Percentiles rank a stretch among this genome's conserved stretches.
phyloP scores from a whole-genome alignment of 2,329 filamentous ascomycete genomes.

The Colletotrichum tofieldiae region DNA sequence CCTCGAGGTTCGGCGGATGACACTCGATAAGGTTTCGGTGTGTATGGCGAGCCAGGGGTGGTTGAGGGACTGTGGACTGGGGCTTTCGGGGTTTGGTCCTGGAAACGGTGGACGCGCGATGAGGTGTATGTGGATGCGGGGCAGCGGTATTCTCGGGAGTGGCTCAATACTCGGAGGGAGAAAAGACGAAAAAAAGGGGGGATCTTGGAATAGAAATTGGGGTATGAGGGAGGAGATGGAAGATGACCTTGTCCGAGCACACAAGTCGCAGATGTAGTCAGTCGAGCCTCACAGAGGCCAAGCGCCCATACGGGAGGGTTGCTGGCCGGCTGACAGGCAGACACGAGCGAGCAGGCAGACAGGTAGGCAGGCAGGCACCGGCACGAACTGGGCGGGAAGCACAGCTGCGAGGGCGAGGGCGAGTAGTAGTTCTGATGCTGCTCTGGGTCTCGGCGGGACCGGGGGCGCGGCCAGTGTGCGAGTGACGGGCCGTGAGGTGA shows the following conservation, averaged over 20 bases:
- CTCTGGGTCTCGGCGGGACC: neutral
- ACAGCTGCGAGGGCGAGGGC: neutral
- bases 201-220: neutral
- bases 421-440: neutral
- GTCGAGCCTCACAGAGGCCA: slow-evolving; percentile 7
- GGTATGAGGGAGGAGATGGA: neutral
- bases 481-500: slow-evolving; percentile 5
- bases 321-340: slow-evolving; percentile 5
- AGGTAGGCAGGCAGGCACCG: slow-evolving; percentile 3
- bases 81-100: slow-evolving; percentile 5
- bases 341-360: slow-evolving; percentile 1
- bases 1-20: slow-evolving; percentile 13
- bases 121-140: slow-evolving; percentile 29
- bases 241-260: neutral
- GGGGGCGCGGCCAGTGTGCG: neutral
- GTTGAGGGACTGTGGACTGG: neutral
- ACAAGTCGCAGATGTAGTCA: neutral
- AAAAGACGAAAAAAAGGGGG: neutral
- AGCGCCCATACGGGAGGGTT: slow-evolving; percentile 3
- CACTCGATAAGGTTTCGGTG: slow-evolving; percentile 38
- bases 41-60: slow-evolving; percentile 27
- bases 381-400: neutral
- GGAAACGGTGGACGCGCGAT: slow-evolving; percentile 21
- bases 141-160: slow-evolving; percentile 29
- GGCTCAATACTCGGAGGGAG: neutral